Base-by-base conservation (phyloP, 768 basidiomycete genomes). In the Mycena capillaripes region DNA sequence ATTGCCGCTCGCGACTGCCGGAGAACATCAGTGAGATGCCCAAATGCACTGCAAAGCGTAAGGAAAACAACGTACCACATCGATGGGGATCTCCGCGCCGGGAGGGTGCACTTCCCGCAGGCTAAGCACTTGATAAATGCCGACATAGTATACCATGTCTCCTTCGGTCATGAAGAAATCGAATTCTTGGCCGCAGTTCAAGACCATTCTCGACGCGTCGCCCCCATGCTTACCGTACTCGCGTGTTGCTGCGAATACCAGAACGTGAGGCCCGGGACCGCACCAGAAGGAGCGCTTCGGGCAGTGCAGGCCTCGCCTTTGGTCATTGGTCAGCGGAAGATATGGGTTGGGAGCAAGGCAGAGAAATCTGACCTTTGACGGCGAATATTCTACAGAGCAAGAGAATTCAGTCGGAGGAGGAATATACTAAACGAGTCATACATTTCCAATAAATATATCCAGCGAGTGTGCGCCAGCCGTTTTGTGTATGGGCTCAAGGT, bases 131-230 rank as follows among this genome's bases (percentile, higher is more conserved):
- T 16, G 30, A 25, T 67, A 67, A 1, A 27, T 40, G 0, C 66
- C 66, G 3, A 16, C 66, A 30, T 67, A 67, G 21, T 48, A 67
- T 4, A 59, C 56, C 3, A 7, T 19, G 14, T 1, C 4, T n/a
- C 32, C 57, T 21, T 44, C n/a, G 25, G 46, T 67, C n/a, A 67
- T 17, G 57, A 67, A 67, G 2, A 67, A 67, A 4, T 67, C 66
- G 23, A 67, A 0, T 40, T 2, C 34, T 12, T 50, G 9, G n/a
- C 46, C 66, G 56, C 19, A 10, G 11, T 12, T 23, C 2, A 27
- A 4, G 21, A 4, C 2, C 40, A 66, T 42, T 11, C 32, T 36
- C 23, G 56, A 17, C 1, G 3, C 21, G 34, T 27, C 1, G 34
- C 6, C 27, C 56, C 57, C 25, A 23, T 56, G 17, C 1, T 25